Base-by-base conservation (phyloP, 2,329 filamentous ascomycete species). In the Fusarium gaditjirri region DNA sequence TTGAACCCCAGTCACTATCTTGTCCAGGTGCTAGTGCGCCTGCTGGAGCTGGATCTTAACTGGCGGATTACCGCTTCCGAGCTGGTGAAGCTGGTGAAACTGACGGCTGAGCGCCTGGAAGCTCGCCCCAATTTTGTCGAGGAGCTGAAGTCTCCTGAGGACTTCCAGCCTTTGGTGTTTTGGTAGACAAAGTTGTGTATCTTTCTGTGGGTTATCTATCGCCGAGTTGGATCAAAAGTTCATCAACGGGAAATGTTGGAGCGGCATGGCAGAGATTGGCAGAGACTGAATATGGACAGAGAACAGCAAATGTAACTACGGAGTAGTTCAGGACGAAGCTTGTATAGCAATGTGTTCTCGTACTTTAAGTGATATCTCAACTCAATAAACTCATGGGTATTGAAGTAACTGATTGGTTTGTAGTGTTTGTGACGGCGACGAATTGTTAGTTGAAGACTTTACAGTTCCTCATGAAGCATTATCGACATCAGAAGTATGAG, bases 1-100 rank as follows among this genome's bases (percentile, higher is more conserved):
- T 35, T 80, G 23, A 81, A 81, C 53, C 69, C 73, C 3, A 59
- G 47, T 1, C 62, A 81, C 31, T 65, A 69, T 3, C 49, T 80
- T 6, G 71, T 78, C 17, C 23, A 19, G 4, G 46, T 81, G n/a
- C 39, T 76, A 36, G 31, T 44, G 11, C 63, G 50, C 16, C 70
- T 81, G 61, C 43, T 80, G 8, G 46, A 55, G 2, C 76, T 65
- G 73, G 70, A 77, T 11, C 25, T 44, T 7, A 43, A 68, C 23
- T 19, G 38, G 16, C 63, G 80, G 27, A 66, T 74, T 17, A 57
- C 71, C 7, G 76, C 78, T 11, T 8, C 65, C 5, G 66, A 75
- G 36, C 74, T 78, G 41, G 68, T 68, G n/a, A 36, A 49, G 12
- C 17, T 78, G 41, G 68, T 68, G n/a, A 36, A 49, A 11, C 17